Conservation (phyloP, 2,329 filamentous ascomycete genomes). For the Neonectria faginata region DNA sequence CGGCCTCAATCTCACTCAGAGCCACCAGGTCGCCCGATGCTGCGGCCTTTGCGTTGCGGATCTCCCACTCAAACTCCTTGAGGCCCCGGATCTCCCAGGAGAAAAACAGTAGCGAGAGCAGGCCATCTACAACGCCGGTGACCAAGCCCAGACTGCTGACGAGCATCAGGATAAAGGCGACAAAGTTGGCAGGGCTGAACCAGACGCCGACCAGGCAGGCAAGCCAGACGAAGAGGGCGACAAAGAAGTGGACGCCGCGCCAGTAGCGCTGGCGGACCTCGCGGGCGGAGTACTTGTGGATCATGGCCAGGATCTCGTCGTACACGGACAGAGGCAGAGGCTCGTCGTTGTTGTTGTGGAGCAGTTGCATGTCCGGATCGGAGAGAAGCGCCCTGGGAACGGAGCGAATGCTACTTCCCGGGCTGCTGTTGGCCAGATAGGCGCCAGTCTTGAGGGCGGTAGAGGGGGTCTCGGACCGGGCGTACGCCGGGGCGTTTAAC, state of each 20-base stretch:
- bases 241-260: slow-evolving; percentile 79
- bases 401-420: slow-evolving; percentile 41
- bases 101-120: slow-evolving; percentile 90
- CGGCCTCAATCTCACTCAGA: slow-evolving; percentile 34
- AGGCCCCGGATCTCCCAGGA: slow-evolving; percentile 84
- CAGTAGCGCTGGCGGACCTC: slow-evolving; percentile 78
- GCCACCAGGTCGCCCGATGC: slow-evolving; percentile 48
- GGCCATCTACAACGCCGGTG: slow-evolving; percentile 82
- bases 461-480: slow-evolving; percentile 37
- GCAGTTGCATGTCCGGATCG: slow-evolving; percentile 50
- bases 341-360: slow-evolving; percentile 37
- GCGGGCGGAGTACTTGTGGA: slow-evolving; percentile 74
- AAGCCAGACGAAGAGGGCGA: slow-evolving; percentile 73
- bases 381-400: slow-evolving; percentile 37
- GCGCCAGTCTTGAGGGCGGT: slow-evolving; percentile 44
- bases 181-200: slow-evolving; percentile 83
- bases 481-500: slow-evolving; percentile 29
- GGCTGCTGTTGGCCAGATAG: slow-evolving; percentile 41
- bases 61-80: slow-evolving; percentile 94
- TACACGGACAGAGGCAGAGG: slow-evolving; percentile 35
- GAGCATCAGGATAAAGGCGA: slow-evolving; percentile 83
- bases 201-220: slow-evolving; percentile 85
- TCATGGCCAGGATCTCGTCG: slow-evolving; percentile 74
- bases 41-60: slow-evolving; percentile 72
- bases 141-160: slow-evolving; percentile 81